Conservation (phyloP, 345 rosid species). For the Dipteronia dyeriana region DNA sequence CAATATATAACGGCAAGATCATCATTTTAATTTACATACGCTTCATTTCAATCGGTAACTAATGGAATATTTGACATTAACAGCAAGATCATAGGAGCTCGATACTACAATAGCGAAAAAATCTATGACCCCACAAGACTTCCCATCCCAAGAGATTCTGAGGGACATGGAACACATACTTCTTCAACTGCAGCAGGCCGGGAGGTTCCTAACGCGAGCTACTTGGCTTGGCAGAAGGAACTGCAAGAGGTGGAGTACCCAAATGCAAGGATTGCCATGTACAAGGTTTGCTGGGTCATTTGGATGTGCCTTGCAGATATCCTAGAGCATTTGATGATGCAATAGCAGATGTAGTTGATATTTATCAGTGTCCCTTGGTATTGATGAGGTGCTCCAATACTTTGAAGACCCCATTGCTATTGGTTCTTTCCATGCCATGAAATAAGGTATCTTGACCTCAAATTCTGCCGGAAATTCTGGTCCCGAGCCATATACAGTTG, state of each 20-base stretch:
- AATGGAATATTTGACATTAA: neutral
- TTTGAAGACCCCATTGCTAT: conserved; percentile 25
- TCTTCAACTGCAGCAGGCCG: conserved; percentile 36
- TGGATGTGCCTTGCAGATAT: conserved; percentile 34
- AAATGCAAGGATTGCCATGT: conserved; percentile 25
- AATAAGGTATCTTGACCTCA: conserved; percentile 31
- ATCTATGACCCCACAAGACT: neutral
- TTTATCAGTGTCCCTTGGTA: conserved; percentile 33
- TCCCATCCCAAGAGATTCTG: conserved; percentile 29
- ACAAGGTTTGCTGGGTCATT: conserved; percentile 35
- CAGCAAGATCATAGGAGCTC: conserved; percentile 26
- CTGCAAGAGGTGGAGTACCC: conserved; percentile 32
- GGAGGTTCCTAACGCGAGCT: conserved; percentile 20
- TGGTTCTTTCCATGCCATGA: conserved; percentile 33
- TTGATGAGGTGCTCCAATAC: conserved; percentile 9
- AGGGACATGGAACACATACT: conserved; percentile 36
- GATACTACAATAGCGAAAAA: conserved; percentile 13
- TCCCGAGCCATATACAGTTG: conserved; percentile 15
- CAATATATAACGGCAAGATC: neutral
- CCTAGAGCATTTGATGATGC: conserved; percentile 39
- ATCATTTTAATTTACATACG: neutral
- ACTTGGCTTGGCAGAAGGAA: conserved; percentile 22
- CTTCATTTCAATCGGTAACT: neutral
- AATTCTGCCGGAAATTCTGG: conserved; percentile 31
- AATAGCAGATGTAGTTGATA: conserved; percentile 36